Conservation (phyloP, 176 grass and related monocot genomes). For the Zea luxurians region DNA sequence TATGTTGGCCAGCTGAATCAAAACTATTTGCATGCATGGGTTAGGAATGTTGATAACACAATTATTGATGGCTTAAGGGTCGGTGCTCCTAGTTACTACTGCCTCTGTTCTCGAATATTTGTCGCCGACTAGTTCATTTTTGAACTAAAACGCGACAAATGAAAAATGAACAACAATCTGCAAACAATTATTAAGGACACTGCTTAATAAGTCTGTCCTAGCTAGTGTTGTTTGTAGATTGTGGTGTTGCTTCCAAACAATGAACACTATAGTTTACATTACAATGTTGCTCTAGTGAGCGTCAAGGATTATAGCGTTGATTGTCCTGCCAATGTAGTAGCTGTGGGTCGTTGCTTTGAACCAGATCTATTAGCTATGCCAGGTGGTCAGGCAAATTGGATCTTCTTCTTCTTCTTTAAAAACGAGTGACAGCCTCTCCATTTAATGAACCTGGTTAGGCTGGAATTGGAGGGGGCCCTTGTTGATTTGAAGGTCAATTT, state of each 20-base stretch:
- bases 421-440: no score
- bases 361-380: not conserved
- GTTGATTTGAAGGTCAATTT: not conserved
- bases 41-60: not conserved
- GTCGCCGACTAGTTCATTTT: no score
- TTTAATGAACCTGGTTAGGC: constrained; percentile 9
- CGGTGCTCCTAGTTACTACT: not conserved
- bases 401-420: no score
- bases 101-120: no score
- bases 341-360: not conserved
- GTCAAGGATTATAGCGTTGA: not conserved
- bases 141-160: no score
- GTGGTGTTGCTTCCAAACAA: constrained; percentile 18
- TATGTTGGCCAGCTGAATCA: constrained; percentile 1
- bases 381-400: not conserved
- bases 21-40: constrained; percentile 19
- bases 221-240: not conserved
- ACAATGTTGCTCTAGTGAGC: constrained; percentile 2
- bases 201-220: no score
- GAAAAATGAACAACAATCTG: no score
- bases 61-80: constrained; percentile 19
- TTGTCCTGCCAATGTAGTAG: not conserved
- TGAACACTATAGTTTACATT: not conserved
- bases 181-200: no score
- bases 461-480: constrained; percentile 18